Conservation (phyloP, 73 alveolate species). For the Vitrella brassicaformis region DNA sequence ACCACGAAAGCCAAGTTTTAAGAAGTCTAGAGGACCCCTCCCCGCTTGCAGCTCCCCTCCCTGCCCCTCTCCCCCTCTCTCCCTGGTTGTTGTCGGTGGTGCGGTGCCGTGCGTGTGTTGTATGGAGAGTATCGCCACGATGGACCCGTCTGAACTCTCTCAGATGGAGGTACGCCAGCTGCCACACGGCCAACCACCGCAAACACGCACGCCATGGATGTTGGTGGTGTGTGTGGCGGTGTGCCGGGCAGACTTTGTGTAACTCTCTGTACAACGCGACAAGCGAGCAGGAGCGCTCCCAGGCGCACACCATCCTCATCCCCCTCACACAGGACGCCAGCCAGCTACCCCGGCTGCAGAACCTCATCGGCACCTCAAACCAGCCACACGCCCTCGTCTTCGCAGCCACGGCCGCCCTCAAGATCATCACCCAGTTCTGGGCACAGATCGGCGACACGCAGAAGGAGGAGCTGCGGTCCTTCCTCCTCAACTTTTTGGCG, state of each 20-base stretch:
- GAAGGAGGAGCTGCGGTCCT: conserved; percentile 39
- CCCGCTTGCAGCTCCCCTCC: too few relatives aligned
- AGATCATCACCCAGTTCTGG: conserved; percentile 29
- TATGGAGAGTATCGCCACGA: too few relatives aligned
- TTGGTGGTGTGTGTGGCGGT: too few relatives aligned
- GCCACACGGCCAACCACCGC: too few relatives aligned
- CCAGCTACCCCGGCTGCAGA: background rate
- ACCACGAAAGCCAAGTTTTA: too few relatives aligned
- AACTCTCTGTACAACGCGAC: conserved; percentile 28
- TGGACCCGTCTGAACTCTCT: too few relatives aligned
- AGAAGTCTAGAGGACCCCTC: too few relatives aligned
- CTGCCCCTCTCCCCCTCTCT: too few relatives aligned
- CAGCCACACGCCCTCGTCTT: conserved; percentile 32
- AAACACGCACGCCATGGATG: too few relatives aligned
- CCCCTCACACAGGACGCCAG: conserved; percentile 12
- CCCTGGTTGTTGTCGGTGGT: too few relatives aligned
- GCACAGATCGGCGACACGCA: conserved; percentile 24
- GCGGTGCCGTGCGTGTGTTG: too few relatives aligned
- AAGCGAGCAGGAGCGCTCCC: conserved; percentile 21
- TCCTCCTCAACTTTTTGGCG: conserved; percentile 14
- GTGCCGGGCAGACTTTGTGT: conserved; percentile 25
- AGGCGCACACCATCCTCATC: conserved; percentile 16
- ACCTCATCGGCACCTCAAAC: background rate
- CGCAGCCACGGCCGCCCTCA: conserved; percentile 21
- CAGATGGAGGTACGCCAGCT: too few relatives aligned